These are phyloP conservation scores for Lentinus tigrinus DNA, from an alignment of 768 basidiomycete genomes.

Conservation along the genomic window DNA sequence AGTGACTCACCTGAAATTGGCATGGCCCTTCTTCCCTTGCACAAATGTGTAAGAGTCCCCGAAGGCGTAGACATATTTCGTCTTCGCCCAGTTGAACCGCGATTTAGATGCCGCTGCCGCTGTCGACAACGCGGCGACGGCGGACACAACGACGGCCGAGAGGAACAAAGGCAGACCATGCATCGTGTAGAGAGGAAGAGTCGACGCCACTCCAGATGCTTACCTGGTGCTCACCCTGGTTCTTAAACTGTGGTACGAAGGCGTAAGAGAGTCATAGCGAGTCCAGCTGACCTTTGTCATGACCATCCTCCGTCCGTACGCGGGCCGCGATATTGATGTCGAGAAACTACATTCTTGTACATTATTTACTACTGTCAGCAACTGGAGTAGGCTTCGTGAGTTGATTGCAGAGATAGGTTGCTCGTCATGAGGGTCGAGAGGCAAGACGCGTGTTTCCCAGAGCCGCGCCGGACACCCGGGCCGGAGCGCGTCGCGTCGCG, in stretches of 20 bases:
- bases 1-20: slow-evolving; percentile 47
- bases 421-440: no score
- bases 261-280: background rate
- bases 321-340: no score
- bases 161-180: background rate
- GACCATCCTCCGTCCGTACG: background rate
- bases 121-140: background rate
- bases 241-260: background rate
- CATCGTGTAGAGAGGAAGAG: background rate
- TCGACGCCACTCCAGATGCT: background rate
- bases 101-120: background rate
- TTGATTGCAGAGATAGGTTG: no score
- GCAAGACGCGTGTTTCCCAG: no score
- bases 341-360: no score
- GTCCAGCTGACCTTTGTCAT: background rate
- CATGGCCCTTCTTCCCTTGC: slow-evolving; percentile 43
- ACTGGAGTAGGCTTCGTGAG: no score
- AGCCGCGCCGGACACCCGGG: no score
- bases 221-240: background rate
- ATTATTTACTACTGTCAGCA: no score
- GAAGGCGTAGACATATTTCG: slow-evolving; percentile 50
- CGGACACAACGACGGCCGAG: background rate
- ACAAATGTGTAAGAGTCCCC: slow-evolving; percentile 60
- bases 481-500: no score
- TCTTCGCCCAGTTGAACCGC: slow-evolving; percentile 42